Base-by-base conservation (phyloP, 805 yeast genomes). In the Wickerhamiella azymoides region DNA sequence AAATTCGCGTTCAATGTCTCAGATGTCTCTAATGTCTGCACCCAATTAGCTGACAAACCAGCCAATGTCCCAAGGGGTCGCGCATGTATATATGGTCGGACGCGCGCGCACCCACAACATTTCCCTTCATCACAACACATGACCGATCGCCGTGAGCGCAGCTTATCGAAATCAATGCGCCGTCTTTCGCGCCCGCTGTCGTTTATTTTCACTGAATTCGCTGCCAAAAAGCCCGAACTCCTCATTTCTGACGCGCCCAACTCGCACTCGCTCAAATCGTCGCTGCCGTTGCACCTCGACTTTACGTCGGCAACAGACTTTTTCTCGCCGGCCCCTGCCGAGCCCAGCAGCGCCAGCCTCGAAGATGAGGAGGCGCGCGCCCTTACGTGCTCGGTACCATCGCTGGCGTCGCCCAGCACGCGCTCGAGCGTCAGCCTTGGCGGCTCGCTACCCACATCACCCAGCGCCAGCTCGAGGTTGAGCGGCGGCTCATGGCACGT, bases 151-250 rank as follows among this genome's bases (percentile, higher is more conserved):
- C 39, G 45, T 10, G 40, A 36, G 16, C 25, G 45, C n/a, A 35
- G 35, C 17, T 11, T 36, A 33, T 30, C 39, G 16, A 26, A 24
- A 8, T 38, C 45, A 25, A 36, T 42, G 45, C 37, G 24, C 14
- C 40, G 40, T 11, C 35, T 42, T 4, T 42, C 45, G 21, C 35
- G 45, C 10, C 45, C 45, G 14, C 26, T 42, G 28, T 42, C 45
- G 10, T n/a, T 42, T 26, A 42, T 42, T 16, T 14, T 42, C 5
- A 17, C 45, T 17, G 45, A 42, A 10, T 36, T 42, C n/a, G 7
- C 26, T 5, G 33, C 35, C 18, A 42, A 42, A 36, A 33, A 37
- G 10, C 26, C 39, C 17, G 27, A 26, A 19, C 13, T 25, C 35
- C 36, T 41, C 25, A 16, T 41, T 4, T 7, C 24, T 7, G 24